phyloP scores from a whole-genome alignment of 139 green algal species.

The Medakamo hakoo region DNA sequence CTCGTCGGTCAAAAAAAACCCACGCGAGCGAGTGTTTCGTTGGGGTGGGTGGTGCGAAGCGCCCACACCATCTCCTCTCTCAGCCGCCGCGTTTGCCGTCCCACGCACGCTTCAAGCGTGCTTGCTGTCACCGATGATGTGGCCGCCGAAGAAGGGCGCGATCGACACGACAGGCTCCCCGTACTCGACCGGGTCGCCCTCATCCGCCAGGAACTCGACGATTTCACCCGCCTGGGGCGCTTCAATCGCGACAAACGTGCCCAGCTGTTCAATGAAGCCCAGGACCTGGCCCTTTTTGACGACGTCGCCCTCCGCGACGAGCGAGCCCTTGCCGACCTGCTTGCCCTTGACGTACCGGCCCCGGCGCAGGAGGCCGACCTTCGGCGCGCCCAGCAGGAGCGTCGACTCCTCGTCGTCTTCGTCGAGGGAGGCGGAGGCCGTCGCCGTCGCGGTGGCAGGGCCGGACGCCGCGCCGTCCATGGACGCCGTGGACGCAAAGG shows the following conservation, averaged over 20 bases:
- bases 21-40: no score
- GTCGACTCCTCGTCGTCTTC: slow-evolving; percentile 39
- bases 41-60: no score
- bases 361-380: slow-evolving; percentile 70
- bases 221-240: slow-evolving; percentile 69
- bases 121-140: slow-evolving; percentile 80
- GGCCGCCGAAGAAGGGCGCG: slow-evolving; percentile 63
- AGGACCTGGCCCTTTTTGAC: slow-evolving; percentile 68
- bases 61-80: no score
- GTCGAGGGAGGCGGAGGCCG: slow-evolving; percentile 12
- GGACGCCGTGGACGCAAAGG: background rate
- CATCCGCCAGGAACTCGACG: slow-evolving; percentile 48
- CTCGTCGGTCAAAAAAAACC: no score
- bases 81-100: no score
- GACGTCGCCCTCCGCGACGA: slow-evolving; percentile 44
- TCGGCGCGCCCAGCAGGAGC: slow-evolving; percentile 34
- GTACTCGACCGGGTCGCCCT: slow-evolving; percentile 73
- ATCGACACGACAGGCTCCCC: slow-evolving; percentile 46
- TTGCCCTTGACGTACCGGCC: slow-evolving; percentile 72
- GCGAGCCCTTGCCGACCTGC: slow-evolving; percentile 60
- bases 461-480: background rate
- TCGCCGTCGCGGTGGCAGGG: slow-evolving; percentile 1
- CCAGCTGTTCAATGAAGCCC: slow-evolving; percentile 84
- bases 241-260: slow-evolving; percentile 74
- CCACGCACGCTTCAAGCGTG: slow-evolving; percentile 39